Base-by-base conservation (phyloP, 2,329 filamentous ascomycete species). In the Metarhizium brunneum region DNA sequence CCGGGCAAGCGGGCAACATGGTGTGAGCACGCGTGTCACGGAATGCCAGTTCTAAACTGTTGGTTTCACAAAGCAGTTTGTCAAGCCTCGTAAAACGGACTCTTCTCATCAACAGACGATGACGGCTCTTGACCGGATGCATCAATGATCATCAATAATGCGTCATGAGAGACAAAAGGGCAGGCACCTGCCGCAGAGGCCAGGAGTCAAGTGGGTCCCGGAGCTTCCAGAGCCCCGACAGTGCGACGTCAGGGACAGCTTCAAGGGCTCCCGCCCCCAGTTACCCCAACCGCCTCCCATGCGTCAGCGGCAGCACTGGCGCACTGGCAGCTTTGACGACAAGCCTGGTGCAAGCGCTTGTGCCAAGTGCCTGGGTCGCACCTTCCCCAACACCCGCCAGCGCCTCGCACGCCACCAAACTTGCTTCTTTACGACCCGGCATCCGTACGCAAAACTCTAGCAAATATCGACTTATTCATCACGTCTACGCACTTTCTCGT, bases 371-470 rank as follows among this genome's bases (percentile, higher is more conserved):
- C 32, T 35, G 32, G 42, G 42, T 25, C 42, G 38, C 8, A 35
- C 40, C 42, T 53, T 53, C 25, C 51, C 51, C 51, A 47, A 53
- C 51, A 45, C 29, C 18, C 51, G 8, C 47, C 38, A n/a, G 52
- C 50, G 42, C 29, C 50, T 52, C 50, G 25, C 40, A 35, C 50
- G 43, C 25, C 42, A 42, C 45, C 29, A n/a, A 13, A 14, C 30
- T 50, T 35, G 13, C 20, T 32, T 43, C 32, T 25, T 32, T 18
- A 42, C 18, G n/a, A 35, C 32, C 10, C 10, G 7, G 32, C 32
- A 35, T 35, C 32, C 10, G 32, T 35, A 11, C 32, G 2, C 32
- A 11, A 11, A 35, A 35, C 7, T 35, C 10, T 7, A 35, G 18
- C 10, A 25, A 18, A 25, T 47, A 29, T 14, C 29, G 8, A 11